A percentile compares a stretch with the other conserved stretches of the same genome.
These are phyloP conservation scores for Termitomyces eurrhizus DNA, from an alignment of 768 basidiomycete species.

Conservation along the genomic window DNA sequence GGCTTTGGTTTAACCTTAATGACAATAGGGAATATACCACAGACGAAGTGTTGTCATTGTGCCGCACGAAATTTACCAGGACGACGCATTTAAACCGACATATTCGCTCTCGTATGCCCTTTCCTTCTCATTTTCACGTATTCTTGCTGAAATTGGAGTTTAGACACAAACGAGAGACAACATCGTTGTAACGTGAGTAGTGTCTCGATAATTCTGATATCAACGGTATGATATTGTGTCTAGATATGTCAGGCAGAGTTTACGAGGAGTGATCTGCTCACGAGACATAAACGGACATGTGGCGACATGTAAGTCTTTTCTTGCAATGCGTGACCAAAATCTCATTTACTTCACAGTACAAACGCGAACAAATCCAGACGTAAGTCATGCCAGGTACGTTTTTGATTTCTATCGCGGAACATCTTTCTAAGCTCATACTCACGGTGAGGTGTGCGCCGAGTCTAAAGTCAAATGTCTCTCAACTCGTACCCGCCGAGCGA, in stretches of 20 bases:
- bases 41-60: too few species aligned
- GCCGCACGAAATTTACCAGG: constrained; percentile 19
- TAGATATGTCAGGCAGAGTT: too few species aligned
- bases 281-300: too few species aligned
- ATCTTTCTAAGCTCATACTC: not conserved
- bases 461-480: constrained; percentile 13
- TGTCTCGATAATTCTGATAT: too few species aligned
- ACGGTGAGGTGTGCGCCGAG: too few species aligned
- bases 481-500: constrained; percentile 30
- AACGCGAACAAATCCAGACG: constrained; percentile 55
- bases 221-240: too few species aligned
- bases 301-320: too few species aligned
- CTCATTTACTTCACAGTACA: constrained; percentile 20
- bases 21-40: too few species aligned
- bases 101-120: constrained; percentile 62
- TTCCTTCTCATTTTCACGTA: not conserved
- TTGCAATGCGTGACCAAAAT: not conserved
- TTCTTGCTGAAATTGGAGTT: constrained; percentile 3
- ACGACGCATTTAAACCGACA: constrained; percentile 74
- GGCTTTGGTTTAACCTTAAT: too few species aligned
- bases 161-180: too few species aligned
- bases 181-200: too few species aligned
- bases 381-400: constrained; percentile 57
- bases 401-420: not conserved
- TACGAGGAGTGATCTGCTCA: too few species aligned